phyloP scores from a whole-genome alignment of 1,139 yeast genomes.

The Debaryomyces psychrophilus region DNA sequence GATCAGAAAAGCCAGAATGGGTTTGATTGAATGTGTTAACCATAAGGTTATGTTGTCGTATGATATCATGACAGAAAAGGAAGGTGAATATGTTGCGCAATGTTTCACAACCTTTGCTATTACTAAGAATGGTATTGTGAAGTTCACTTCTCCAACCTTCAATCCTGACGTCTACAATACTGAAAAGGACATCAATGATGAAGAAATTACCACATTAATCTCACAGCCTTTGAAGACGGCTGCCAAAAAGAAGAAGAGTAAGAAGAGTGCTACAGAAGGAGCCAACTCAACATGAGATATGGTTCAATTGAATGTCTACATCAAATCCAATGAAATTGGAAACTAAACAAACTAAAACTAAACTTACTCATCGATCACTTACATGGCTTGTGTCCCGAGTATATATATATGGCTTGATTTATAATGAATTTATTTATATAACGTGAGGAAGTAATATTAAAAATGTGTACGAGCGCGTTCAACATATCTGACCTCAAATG shows the following conservation, averaged over 20 bases:
- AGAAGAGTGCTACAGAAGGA: constrained; percentile 14
- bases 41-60: constrained; percentile 72
- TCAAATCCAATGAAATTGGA: neutral
- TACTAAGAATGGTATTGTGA: constrained; percentile 72
- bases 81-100: constrained; percentile 71
- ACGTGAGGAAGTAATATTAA: constrained; percentile 2
- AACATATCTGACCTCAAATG: constrained; percentile 3
- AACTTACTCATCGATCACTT: neutral
- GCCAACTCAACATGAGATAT: constrained; percentile 1
- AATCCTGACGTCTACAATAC: constrained; percentile 53
- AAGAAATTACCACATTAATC: constrained; percentile 52
- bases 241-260: constrained; percentile 56
- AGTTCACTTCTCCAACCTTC: constrained; percentile 64
- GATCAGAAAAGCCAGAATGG: constrained; percentile 74
- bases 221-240: constrained; percentile 57
- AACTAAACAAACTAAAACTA: neutral
- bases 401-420: constrained; percentile 4
- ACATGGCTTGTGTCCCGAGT: neutral
- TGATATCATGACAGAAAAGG: constrained; percentile 71
- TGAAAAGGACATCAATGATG: constrained; percentile 61
- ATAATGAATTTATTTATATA: neutral
- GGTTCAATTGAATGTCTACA: neutral
- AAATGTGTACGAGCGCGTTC: constrained; percentile 8
- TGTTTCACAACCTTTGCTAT: constrained; percentile 77
- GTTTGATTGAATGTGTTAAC: constrained; percentile 72